Conservation (phyloP, 139 green algal genomes). For the Nannochloris sp. region DNA sequence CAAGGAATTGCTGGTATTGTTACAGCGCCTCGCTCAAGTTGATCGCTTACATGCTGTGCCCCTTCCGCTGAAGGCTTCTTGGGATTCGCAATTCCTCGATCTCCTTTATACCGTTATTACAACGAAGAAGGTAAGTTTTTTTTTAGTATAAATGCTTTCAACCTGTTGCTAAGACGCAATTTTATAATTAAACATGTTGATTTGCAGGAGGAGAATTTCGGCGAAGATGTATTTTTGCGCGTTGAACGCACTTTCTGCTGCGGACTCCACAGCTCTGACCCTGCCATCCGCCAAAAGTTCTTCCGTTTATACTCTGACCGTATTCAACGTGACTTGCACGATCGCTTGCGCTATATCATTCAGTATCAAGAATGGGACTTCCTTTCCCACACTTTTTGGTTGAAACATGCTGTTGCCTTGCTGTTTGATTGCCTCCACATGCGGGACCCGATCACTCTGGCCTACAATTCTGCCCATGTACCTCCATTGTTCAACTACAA, state of each 20-base stretch:
- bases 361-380: conserved; percentile 86
- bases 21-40: conserved; percentile 65
- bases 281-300: conserved; percentile 66
- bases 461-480: conserved; percentile 80
- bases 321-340: conserved; percentile 67
- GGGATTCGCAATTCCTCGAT: conserved; percentile 67
- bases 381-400: conserved; percentile 83
- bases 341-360: conserved; percentile 89
- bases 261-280: conserved; percentile 70
- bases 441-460: conserved; percentile 79
- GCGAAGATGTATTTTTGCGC: conserved; percentile 69
- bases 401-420: conserved; percentile 91
- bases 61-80: conserved; percentile 23
- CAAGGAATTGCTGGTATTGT: conserved; percentile 80
- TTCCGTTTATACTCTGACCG: conserved; percentile 78
- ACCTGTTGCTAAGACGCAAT: not conserved
- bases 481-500: conserved; percentile 20
- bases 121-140: not conserved
- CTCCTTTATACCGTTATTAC: conserved; percentile 46
- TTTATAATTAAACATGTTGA: not conserved
- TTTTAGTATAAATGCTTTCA: too few relatives aligned
- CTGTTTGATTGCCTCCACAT: conserved; percentile 78
- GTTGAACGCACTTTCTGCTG: conserved; percentile 86
- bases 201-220: conserved; percentile 30
- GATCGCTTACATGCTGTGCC: conserved; percentile 36